Base-by-base conservation (phyloP, 768 basidiomycete genomes). In the Kwoniella sp. region DNA sequence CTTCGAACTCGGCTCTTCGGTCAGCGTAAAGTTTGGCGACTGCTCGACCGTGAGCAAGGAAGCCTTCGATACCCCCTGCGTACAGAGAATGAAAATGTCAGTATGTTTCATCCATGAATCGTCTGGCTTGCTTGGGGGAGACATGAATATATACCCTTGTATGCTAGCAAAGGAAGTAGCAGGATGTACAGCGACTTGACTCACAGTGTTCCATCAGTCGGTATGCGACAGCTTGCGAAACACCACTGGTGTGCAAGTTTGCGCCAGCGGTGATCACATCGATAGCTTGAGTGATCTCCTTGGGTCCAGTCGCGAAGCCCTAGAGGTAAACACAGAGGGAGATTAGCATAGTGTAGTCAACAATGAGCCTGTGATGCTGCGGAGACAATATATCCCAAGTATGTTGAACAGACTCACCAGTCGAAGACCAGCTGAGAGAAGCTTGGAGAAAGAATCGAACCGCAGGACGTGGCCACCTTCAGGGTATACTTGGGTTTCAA, bases 371-470 rank as follows among this genome's bases (percentile, higher is more conserved):
- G n/a, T n/a, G n/a, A n/a, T n/a, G n/a, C n/a, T n/a, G n/a, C n/a
- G n/a, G n/a, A n/a, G n/a, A n/a, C n/a, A n/a, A n/a, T n/a, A n/a
- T n/a, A n/a, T n/a, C n/a, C n/a, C n/a, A n/a, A n/a, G n/a, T n/a
- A n/a, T n/a, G n/a, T n/a, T 19, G 24, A 26, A 27, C 48, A 30
- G 13, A n/a, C 70, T 66, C 33, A 67, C 57, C 29, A 77, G 52
- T 27, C 76, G 63, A 69, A 78, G 60, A 62, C 82, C 81, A 21
- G 79, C 80, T 47, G 77, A 77, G 19, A 82, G 83, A 47, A 94
- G 83, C 82, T 96, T 96, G 58, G 89, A 91, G 58, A 95, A 83
- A 74, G 90, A 91, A 76, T 96, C 93, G 77, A 95, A 92, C 44
- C 93, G 86, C 21, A 95, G 70, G 40, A 95, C 91, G 13, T 88